Base-by-base conservation (phyloP, 306 rosid genomes). In the Quercus wislizeni region DNA sequence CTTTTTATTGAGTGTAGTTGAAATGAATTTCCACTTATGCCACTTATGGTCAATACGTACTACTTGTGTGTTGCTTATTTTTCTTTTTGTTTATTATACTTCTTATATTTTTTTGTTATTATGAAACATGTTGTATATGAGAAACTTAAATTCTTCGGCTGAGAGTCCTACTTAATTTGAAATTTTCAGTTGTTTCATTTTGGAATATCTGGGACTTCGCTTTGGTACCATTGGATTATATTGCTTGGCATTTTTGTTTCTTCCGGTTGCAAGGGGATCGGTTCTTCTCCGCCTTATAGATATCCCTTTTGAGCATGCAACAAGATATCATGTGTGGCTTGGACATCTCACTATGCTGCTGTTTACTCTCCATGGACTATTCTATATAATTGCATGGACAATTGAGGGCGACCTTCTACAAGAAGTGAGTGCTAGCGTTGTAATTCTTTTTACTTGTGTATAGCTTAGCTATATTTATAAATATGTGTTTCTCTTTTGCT, bases 341-440 rank as follows among this genome's bases (percentile, higher is more conserved):
- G 99, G 99, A 77, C 99, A 94, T 83, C 95, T 94, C 59, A 92
- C 97, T n/a, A 94, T 94, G 99, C 80, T 79, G 77, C 31, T 94
- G 49, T 94, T 94, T 75, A 91, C 97, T 56, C 82, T 91, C 86
- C 99, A 94, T n/a, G 97, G 97, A 55, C 88, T 92, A 23, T 78
- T 86, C 38, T 92, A 82, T 76, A 71, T 85, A 18, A 57, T 85
- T 55, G 86, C 76, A 52, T 94, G 99, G 99, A 17, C 76, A 25
- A 86, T 94, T 64, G 83, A 90, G 4, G 97, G 97, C n/a, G 81
- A 75, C 7, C 88, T 88, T 25, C 11, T 70, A 21, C 52, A 74
- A 54, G 70, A 91, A 85, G 99, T 92, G 79, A 89, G 92, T 85
- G 74, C 59, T 81, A 67, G 79, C 52, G 57, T 49, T 79, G 61